Percentiles rank a stretch among this genome's conserved stretches.
Conservation (phyloP, 345 rosid genomes). For the Erucastrum elatum region DNA sequence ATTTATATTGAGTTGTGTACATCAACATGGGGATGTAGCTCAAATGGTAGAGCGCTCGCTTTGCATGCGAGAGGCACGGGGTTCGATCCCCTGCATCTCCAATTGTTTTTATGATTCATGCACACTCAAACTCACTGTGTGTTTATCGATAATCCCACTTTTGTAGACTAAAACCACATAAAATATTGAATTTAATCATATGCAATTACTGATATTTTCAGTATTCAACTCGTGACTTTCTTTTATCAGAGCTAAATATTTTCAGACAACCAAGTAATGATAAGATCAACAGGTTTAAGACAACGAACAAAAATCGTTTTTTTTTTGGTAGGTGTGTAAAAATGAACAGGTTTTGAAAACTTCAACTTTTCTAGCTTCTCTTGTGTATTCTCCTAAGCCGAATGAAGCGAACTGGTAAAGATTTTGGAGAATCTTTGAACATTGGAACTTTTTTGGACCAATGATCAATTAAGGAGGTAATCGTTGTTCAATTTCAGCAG, state of each 20-base stretch:
- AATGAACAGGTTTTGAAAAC: too few species aligned
- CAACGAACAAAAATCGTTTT: too few species aligned
- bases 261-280: neutral
- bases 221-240: neutral
- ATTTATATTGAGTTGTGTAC: neutral
- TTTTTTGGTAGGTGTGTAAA: too few species aligned
- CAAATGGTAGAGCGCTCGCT: constrained; percentile 98
- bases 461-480: too few species aligned
- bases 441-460: too few species aligned
- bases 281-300: too few species aligned
- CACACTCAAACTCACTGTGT: neutral
- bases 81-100: constrained; percentile 96
- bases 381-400: too few species aligned
- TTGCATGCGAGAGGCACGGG: constrained; percentile 96
- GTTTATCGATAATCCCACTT: neutral
- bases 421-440: too few species aligned
- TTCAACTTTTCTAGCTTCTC: too few species aligned
- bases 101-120: neutral
- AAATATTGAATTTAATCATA: neutral
- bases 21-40: constrained; percentile 34
- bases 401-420: too few species aligned
- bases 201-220: neutral
- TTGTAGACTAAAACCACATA: neutral
- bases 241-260: neutral
- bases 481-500: too few species aligned